Evolutionary conservation across 2,329 filamentous ascomycete species (phyloP).

Genomic region (Alternaria brassicicola): DNA sequence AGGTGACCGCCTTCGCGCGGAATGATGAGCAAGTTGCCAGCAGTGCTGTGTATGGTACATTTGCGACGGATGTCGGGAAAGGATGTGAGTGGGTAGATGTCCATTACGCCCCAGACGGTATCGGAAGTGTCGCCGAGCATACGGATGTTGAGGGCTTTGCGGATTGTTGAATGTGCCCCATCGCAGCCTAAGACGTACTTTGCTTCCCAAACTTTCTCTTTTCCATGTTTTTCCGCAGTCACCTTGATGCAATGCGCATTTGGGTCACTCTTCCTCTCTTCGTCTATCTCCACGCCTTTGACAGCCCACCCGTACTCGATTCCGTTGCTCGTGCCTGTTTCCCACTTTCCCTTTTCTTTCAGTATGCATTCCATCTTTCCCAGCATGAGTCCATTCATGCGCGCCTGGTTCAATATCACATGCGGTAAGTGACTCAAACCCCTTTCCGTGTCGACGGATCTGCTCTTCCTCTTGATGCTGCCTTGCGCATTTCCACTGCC

Average conservation of each 20-base stretch:
- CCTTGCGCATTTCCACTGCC: constrained; percentile 30
- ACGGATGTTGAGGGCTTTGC: constrained; percentile 57
- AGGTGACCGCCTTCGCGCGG: constrained; percentile 62
- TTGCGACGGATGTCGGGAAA: constrained; percentile 61
- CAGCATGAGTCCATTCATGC: constrained; percentile 67
- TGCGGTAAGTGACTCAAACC: constrained; percentile 69
- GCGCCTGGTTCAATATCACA: constrained; percentile 73
- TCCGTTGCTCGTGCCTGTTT: constrained; percentile 35
- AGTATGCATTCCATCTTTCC: constrained; percentile 54
- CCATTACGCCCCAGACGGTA: constrained; percentile 64
- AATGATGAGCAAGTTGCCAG: constrained; percentile 58
- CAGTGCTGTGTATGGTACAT: constrained; percentile 54
- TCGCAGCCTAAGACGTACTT: constrained; percentile 56
- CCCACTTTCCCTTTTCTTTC: constrained; percentile 35
- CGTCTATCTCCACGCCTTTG: constrained; percentile 58
- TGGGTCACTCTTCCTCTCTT: constrained; percentile 40
- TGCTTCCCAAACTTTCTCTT: constrained; percentile 40
- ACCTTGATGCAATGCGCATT: constrained; percentile 43
- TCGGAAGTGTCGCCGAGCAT: constrained; percentile 67
- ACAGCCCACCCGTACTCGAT: constrained; percentile 64
- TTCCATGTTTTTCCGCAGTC: constrained; percentile 39
- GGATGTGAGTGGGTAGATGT: constrained; percentile 56
- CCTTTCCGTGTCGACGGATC: constrained; percentile 62
- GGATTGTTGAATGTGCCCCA: constrained; percentile 60
- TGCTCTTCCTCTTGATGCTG: constrained; percentile 52